Evolutionary conservation across 2,329 filamentous ascomycete species (phyloP), one percentile per base, ranked within the genome.

Genomic region (Colletotrichum echinochloae): DNA sequence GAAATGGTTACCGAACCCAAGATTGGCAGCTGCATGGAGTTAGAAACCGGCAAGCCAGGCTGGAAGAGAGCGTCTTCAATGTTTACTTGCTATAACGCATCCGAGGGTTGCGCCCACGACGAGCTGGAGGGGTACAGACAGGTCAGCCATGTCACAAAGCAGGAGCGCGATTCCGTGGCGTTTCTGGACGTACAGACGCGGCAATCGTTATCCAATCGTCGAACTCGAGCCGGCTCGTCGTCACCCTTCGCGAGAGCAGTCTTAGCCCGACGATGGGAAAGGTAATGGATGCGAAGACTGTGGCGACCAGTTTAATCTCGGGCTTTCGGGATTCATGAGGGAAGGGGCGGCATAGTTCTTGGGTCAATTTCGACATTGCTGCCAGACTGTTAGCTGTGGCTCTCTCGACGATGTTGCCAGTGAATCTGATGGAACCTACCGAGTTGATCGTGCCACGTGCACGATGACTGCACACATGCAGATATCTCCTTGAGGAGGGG

Each of bases 1-100:
- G 70, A 74, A 75, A 51, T 75, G 74, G 14, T 66, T 55, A 4
- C 74, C 74, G 49, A 75, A 75, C 28, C 63, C 68, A 1, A 71
- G 57, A n/a, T 57, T 52, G 26, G 68, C 59, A 46, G 28, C 68
- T 71, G 23, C 28, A 1, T 0, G 16, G n/a, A 9, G 12, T 2
- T n/a, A 20, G 20, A 8, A 14, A 9, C 9, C 18, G 14, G 26
- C 28, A 44, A 16, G 14, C 11, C 8, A 3, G 14, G 23, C 8
- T n/a, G 23, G 8, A 1, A 2, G 2, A 39, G 6, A 18, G 6
- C 18, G 9, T 12, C 1, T 30, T 14, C 18, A 7, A 33, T 26
- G 55, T 63, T 26, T 28, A 68, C 66, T 68, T 9, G 52, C 28
- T 23, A 68, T 46, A 6, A 68, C 60, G 54, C 60, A 59, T 18